Base-by-base conservation (phyloP, 129 eudicot species). In the Artemisia tridentata region DNA sequence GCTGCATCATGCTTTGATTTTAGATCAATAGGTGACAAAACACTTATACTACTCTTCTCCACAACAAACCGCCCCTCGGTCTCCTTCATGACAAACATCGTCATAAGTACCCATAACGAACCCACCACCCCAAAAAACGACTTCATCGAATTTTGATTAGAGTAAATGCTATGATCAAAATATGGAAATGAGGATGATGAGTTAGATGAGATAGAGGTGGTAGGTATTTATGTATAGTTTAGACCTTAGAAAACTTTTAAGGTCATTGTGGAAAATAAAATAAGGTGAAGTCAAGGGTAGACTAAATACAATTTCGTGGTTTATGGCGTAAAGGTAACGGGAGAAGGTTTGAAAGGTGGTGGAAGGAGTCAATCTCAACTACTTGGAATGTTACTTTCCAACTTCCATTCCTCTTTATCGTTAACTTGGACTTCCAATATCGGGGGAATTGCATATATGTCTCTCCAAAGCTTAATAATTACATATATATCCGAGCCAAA, bases 1-100 rank as follows among this genome's bases (percentile, higher is more conserved):
- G 99, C 84, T 43, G 90, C 97, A 82, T 95, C 93, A 69, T 88
- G 96, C 17, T 83, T 92, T 14, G 96, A 79, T 38, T 77, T 66
- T 7, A 78, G 48, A 68, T 75, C 78, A 10, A 67, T 45, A 1
- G 99, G 99, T 3, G 88, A 79, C 6, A 95, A 0, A 38, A 95
- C 86, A 15, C 84, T 84, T 60, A 95, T 72, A 63, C 99, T 90
- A 49, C 80, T 86, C 79, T 95, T 95, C 68, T 95, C 99, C 78
- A 95, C 99, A 74, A 87, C 88, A 38, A 95, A 95, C 34, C 89
- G 76, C 10, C 83, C 89, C 45, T 89, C 80, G 13, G 74, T 84
- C 57, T 51, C 66, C 43, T 38, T 51, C 68, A 59, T 50, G 34
- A 60, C 21, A 46, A 63, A 54, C 48, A 65, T 15, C 65, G 73